Conservation (phyloP, 2,329 filamentous ascomycete genomes). For the Phaeosphaeriaceae sp. region DNA sequence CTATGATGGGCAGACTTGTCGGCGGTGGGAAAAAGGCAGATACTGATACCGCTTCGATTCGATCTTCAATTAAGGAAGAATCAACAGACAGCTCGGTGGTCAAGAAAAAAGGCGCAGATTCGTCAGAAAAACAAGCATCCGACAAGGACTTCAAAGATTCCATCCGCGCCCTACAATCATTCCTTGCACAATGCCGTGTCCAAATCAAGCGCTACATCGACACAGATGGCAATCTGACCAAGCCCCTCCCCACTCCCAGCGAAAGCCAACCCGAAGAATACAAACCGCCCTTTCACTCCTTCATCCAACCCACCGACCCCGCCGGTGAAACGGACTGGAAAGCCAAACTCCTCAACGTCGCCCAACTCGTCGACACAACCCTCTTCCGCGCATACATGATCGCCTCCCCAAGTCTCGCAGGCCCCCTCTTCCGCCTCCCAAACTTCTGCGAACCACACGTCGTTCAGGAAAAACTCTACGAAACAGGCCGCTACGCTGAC, state of each 20-base stretch:
- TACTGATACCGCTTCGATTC: slow-evolving; percentile 63
- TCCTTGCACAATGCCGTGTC: slow-evolving; percentile 82
- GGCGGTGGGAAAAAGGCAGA: slow-evolving; percentile 54
- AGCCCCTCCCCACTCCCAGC: slow-evolving; percentile 59
- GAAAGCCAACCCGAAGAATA: slow-evolving; percentile 46
- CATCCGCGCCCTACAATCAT: slow-evolving; percentile 82
- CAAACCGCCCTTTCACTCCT: slow-evolving; percentile 52
- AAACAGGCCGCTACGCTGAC: slow-evolving; percentile 87
- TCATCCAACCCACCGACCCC: slow-evolving; percentile 44
- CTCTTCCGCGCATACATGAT: slow-evolving; percentile 97
- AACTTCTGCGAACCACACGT: slow-evolving; percentile 98
- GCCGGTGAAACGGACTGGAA: slow-evolving; percentile 64
- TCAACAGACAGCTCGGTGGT: slow-evolving; percentile 63
- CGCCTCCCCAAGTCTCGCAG: slow-evolving; percentile 80
- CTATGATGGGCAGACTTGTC: slow-evolving; percentile 57
- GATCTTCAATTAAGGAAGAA: slow-evolving; percentile 63
- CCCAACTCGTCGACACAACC: slow-evolving; percentile 88
- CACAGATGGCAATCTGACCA: slow-evolving; percentile 64
- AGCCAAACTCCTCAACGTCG: slow-evolving; percentile 74
- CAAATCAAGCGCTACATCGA: slow-evolving; percentile 67
- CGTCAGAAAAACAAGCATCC: slow-evolving; percentile 61
- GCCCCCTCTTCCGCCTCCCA: slow-evolving; percentile 89
- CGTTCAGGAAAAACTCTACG: slow-evolving; percentile 89
- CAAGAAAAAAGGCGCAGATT: slow-evolving; percentile 55
- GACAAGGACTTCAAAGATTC: slow-evolving; percentile 85